Base-by-base conservation (phyloP, 1,284 basidiomycete species). In the Ganoderma meredithae region DNA sequence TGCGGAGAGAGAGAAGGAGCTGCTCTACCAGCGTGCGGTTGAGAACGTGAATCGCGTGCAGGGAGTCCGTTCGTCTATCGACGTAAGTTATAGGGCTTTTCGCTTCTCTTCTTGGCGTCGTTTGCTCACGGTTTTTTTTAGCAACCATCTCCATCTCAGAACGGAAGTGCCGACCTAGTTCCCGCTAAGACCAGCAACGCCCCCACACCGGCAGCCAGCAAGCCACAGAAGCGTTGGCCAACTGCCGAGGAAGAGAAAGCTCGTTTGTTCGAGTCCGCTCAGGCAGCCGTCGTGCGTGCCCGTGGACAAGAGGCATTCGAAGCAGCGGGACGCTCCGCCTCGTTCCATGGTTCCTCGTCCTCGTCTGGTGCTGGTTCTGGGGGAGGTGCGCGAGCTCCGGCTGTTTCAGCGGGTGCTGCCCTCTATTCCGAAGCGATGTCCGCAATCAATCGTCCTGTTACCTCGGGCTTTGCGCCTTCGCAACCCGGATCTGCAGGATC, bases 181-280 rank as follows among this genome's bases (percentile, higher is more conserved):
- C 60, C 70, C 17, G 49, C 62, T 43, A 62, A 65, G 52, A 55
- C 47, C 36, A 43, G 65, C 9, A 40, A 55, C 5, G 61, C 56
- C 33, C 64, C 65, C 25, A 63, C 69, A 31, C 59, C 65, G 27
- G 27, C 73, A 19, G 52, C 66, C 22, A 69, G 53, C 40, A 70
- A 69, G 41, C 61, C 69, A 8, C 53, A 67, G n/a, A 65, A 60
- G 13, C 61, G 60, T 31, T 94, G 90, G 91, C 82, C 81, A 5
- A 85, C 88, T 0, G 90, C 92, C 0, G 92, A 93, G 76, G 86
- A 89, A 70, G 93, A 95, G 76, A 94, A 94, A 75, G 77, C 86
- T 2, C 82, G 85, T 39, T 77, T 95, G 22, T 96, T 86, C 78
- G 83, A 91, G 65, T 78, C 87, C 60, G 94, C 94, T 0, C 88